Evolutionary conservation across 805 yeast genomes (phyloP), one percentile per base, ranked within the genome.

Genomic region (Komagataella populi): DNA sequence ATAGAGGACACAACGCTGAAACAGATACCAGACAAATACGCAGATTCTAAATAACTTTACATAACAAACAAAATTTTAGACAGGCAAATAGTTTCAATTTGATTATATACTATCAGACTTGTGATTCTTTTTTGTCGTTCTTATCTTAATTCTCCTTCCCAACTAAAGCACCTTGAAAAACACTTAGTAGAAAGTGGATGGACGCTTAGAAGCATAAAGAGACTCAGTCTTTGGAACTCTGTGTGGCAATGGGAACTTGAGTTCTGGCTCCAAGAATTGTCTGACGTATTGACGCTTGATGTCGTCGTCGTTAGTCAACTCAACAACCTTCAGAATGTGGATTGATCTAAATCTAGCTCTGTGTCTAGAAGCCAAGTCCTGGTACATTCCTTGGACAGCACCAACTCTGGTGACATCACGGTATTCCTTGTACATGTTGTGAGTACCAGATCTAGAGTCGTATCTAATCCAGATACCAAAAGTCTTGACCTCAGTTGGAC

Each of bases 351-450:
- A 93, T 84, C 99, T 89, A 71, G 99, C 93, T 85, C 99, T 89
- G 95, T 93, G 99, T 82, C 99, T 90, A 66, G 99, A 97, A 77
- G 99, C 99, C 86, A 93, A 86, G 78, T 93, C 99, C 76, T 86
- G 90, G 93, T 93, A 93, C 84, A 93, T 84, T 71, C 93, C 80
- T 77, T 87, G 96, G 71, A 93, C 97, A 65, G 98, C 99, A 74
- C 87, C 96, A 60, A 89, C 95, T 82, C 99, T 93, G 81, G 96
- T 78, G 67, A 91, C 95, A 69, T 91, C 99, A 79, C 99, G 89
- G 93, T 88, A 87, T 82, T 93, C 99, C 84, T 93, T 93, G 96
- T 93, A 93, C 97, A 93, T 93, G 95, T 93, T 93, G 95, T 93
- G 99, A 70, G 96, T 90, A 81, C 99, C 99, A 64, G 99, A 93